Base-by-base conservation (phyloP, 768 basidiomycete species). In the Mycena pura region DNA sequence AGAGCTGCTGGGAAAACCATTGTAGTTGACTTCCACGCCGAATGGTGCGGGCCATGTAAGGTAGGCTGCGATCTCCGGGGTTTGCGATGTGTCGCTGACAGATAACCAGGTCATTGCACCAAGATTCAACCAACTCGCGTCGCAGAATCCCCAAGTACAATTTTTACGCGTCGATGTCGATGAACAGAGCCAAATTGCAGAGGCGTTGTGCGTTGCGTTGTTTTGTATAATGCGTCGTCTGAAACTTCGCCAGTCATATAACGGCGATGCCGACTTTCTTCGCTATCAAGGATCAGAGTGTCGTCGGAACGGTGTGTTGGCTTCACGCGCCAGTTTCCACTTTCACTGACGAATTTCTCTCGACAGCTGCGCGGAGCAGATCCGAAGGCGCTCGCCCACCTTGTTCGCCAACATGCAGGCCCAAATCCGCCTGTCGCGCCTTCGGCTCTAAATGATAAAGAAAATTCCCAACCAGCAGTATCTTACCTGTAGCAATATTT, bases 91-190 rank as follows among this genome's bases (percentile, higher is more conserved):
- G 17, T 19, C 15, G 15, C 38, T 32, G 14, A 44, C n/a, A 38
- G 22, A 5, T n/a, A 11, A 43, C 14, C 38, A 66, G 65, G 49
- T 28, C 1, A 69, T 69, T 28, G 68, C 68, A 29, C 68, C 68
- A 8, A 44, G 45, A 39, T 69, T 62, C 58, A 55, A 56, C 19
- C 50, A 54, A 9, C 65, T 69, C 13, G 68, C 68, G 1, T 43
- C 62, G 5, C 61, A 69, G 41, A 58, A 64, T 17, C 68, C 68
- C 2, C 62, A 67, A 34, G 64, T 62, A 1, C 57, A 67, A n/a
- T 69, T 69, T 24, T 61, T 69, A 38, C 65, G 68, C 17, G 65
- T 69, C 8, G 68, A 69, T 22, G 68, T 67, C 27, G 68, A 69
- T 28, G 50, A 63, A 8, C 66, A 62, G 19, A 28, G 57, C 5